Conservation (phyloP, 371 early-diverging fungal species). For the Apophysomyces variabilis region DNA sequence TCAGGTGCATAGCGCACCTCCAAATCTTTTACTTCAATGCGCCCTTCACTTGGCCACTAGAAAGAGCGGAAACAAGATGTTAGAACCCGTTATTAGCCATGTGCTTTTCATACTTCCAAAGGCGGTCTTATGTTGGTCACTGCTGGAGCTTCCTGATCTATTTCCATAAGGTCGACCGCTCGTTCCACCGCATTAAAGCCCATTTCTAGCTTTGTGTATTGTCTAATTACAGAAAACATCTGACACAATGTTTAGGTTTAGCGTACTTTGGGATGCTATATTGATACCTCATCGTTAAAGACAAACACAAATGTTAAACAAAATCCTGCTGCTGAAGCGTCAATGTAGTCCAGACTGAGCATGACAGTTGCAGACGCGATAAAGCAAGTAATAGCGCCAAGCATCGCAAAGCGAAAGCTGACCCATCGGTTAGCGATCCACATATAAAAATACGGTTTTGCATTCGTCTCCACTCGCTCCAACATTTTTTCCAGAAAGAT, state of each 20-base stretch:
- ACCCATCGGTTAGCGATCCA: conserved; percentile 90
- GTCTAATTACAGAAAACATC: conserved; percentile 69
- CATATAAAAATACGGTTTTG: conserved; percentile 70
- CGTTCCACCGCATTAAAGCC: conserved; percentile 87
- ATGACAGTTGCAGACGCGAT: conserved; percentile 55
- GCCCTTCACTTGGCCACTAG: conserved; percentile 35
- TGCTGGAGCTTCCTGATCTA: conserved; percentile 79
- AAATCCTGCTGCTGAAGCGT: conserved; percentile 78
- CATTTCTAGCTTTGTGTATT: conserved; percentile 81
- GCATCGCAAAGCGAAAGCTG: conserved; percentile 68
- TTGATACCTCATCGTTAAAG: conserved; percentile 62
- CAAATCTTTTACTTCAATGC: conserved; percentile 58
- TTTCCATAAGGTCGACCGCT: conserved; percentile 74
- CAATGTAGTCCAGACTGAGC: conserved; percentile 49
- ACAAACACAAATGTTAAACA: conserved; percentile 73
- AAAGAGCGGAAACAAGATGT: background rate
- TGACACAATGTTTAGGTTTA: conserved; percentile 21
- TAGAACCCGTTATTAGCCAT: too few relatives aligned
- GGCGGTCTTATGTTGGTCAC: conserved; percentile 58
- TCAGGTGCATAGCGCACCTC: conserved; percentile 62
- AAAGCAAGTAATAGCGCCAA: conserved; percentile 69
- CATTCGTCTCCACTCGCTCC: conserved; percentile 61
- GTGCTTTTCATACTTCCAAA: background rate
- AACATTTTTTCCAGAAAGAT: conserved; percentile 62
- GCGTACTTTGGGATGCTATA: background rate